Evolutionary conservation across 2,329 filamentous ascomycete species (phyloP), one percentile per base, ranked within the genome.

Genomic region (Alternaria atra): DNA sequence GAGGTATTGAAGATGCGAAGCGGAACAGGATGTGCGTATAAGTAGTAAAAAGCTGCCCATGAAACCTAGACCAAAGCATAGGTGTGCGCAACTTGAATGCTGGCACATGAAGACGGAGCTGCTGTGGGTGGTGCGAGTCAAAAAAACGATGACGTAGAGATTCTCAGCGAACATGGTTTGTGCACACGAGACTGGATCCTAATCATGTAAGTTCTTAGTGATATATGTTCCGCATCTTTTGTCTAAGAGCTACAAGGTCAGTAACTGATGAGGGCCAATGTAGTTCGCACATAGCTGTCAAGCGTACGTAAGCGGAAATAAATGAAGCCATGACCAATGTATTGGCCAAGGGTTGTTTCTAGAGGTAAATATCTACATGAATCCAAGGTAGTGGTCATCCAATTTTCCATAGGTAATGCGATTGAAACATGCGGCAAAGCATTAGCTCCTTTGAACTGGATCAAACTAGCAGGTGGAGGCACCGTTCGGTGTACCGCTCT

Each of bases 401-500:
- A 4, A 9, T 50, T 32, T 25, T 5, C 46, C 5, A 12, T 2
- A 6, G 13, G 8, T 13, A 12, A n/a, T n/a, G 7, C 8, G 8
- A 25, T 5, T 8, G 5, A 15, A n/a, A 13, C 8, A 8, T 12
- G 5, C 20, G 8, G 30, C 30, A 34, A 10, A n/a, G 20, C 25
- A 13, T 29, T 13, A 27, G 20, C 46, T n/a, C 30, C 1, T 50
- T 13, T 25, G 10, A 4, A 4, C 15, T 35, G 7, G 12, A 50
- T 23, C 13, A 10, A 7, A 25, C 46, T 67, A 74, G 58, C 72
- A 74, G 34, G 58, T 60, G 9, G 65, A 53, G 23, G 65, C 60
- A 6, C 66, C 61, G 32, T 66, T 73, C 2, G 63, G 63, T 9
- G 70, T 73, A 6, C 70, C 72, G 29, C 66, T 72, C 29, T 60